These are phyloP conservation scores for Trypanosomatidae sp. DNA, from an alignment of 208 protist genomes.

Conservation along the genomic window DNA sequence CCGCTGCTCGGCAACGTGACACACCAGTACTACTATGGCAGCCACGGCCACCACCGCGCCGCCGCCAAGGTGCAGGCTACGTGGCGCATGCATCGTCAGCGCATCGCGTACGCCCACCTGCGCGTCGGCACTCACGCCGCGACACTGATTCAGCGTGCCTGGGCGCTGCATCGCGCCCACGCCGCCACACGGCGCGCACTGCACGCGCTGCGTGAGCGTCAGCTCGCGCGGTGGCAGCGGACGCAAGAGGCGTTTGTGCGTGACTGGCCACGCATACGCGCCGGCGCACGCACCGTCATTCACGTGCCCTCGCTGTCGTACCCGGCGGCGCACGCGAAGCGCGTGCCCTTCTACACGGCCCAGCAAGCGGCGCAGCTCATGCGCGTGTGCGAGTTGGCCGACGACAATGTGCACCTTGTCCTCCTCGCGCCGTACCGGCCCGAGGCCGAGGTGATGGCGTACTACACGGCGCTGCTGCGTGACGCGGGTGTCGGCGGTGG, in stretches of 20 bases:
- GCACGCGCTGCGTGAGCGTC: constrained; percentile 30
- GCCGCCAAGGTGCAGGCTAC: constrained; percentile 82
- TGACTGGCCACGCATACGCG: constrained; percentile 52
- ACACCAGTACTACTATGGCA: constrained; percentile 47
- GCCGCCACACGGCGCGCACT: constrained; percentile 55
- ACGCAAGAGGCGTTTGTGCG: constrained; percentile 74
- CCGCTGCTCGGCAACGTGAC: constrained; percentile 29
- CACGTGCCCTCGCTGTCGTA: constrained; percentile 83
- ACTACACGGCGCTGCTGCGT: constrained; percentile 64
- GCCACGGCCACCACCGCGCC: constrained; percentile 44
- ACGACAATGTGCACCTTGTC: constrained; percentile 74
- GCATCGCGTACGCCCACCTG: constrained; percentile 67
- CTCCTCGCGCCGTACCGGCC: constrained; percentile 62
- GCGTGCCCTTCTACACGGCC: constrained; percentile 65
- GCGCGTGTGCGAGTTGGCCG: constrained; percentile 56
- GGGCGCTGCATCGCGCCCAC: constrained; percentile 65
- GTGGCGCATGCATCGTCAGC: constrained; percentile 79
- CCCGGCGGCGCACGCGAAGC: constrained; percentile 57
- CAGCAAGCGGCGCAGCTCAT: constrained; percentile 75
- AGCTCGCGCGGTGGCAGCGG: constrained; percentile 47
- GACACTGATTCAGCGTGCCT: constrained; percentile 72
- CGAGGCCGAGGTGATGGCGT: constrained; percentile 62
- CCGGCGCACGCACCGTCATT: constrained; percentile 42
- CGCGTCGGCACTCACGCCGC: constrained; percentile 66
- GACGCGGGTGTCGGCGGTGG: constrained; percentile 37